Percentiles rank a stretch among this genome's conserved stretches.
Evolutionary conservation across 2,329 filamentous ascomycete genomes (phyloP).

Genomic region (Epichloe gansuensis): DNA sequence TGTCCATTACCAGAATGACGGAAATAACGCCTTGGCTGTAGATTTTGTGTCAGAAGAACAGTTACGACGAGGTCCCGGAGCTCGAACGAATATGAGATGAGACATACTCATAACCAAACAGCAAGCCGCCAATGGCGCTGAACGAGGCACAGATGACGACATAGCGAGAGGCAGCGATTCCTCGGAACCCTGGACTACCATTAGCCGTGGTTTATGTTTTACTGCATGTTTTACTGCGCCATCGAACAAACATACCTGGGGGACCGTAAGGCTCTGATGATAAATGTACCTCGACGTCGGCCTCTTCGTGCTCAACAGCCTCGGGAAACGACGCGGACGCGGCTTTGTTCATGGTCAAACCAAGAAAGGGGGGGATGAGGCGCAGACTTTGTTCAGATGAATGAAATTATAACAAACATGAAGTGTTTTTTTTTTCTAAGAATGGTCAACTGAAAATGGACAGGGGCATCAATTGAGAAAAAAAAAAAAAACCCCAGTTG

Average conservation of each 20-base stretch:
- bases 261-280: slow-evolving; percentile 14
- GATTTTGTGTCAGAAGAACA: background rate
- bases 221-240: background rate
- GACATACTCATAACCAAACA: slow-evolving; percentile 22
- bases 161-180: slow-evolving; percentile 19
- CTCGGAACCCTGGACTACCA: slow-evolving; percentile 14
- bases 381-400: too few relatives aligned
- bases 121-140: slow-evolving; percentile 24
- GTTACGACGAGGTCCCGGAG: background rate
- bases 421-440: background rate
- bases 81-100: background rate
- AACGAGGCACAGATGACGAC: slow-evolving; percentile 21
- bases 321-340: slow-evolving; percentile 6
- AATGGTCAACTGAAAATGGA: too few relatives aligned
- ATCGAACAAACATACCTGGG: slow-evolving; percentile 8
- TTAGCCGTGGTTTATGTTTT: background rate
- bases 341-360: slow-evolving; percentile 4
- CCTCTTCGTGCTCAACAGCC: slow-evolving; percentile 12
- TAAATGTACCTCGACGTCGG: slow-evolving; percentile 7
- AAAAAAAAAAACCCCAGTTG: background rate
- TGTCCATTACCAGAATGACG: slow-evolving; percentile 24
- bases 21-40: slow-evolving; percentile 27
- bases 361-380: too few relatives aligned
- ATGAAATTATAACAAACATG: background rate
- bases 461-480: too few relatives aligned